Percentiles rank a stretch among this genome's conserved stretches.
Evolutionary conservation across 805 yeast genomes (phyloP).

Genomic region (Yamadazyma nakazawae): DNA sequence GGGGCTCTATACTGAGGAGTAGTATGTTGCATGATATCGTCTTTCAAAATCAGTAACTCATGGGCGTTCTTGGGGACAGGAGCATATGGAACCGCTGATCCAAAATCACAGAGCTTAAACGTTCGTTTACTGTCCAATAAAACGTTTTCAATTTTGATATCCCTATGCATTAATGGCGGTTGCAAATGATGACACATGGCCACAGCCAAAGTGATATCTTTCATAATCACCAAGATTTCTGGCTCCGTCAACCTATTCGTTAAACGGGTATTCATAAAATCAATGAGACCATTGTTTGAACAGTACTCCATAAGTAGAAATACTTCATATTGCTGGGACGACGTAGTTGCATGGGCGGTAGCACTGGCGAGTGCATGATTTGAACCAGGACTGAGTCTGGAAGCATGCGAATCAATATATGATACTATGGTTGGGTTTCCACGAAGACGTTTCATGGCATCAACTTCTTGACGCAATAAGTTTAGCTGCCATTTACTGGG

Average conservation of each 20-base stretch:
- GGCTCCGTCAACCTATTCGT: slow-evolving; percentile 62
- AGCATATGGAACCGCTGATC: slow-evolving; percentile 66
- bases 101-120: slow-evolving; percentile 78
- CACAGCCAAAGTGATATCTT: slow-evolving; percentile 68
- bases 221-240: slow-evolving; percentile 66
- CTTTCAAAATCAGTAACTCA: slow-evolving; percentile 57
- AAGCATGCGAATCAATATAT: slow-evolving; percentile 93
- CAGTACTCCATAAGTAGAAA: slow-evolving; percentile 80
- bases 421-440: slow-evolving; percentile 81
- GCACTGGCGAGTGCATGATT: slow-evolving; percentile 10
- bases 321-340: slow-evolving; percentile 53
- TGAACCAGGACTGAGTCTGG: slow-evolving; percentile 37
- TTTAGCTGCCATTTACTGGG: slow-evolving; percentile 85
- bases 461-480: slow-evolving; percentile 88
- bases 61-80: slow-evolving; percentile 61
- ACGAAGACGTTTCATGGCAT: slow-evolving; percentile 86
- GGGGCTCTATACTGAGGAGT: slow-evolving; percentile 86
- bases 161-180: slow-evolving; percentile 75
- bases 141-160: slow-evolving; percentile 80
- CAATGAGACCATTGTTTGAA: slow-evolving; percentile 69
- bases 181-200: slow-evolving; percentile 71
- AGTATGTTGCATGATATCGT: slow-evolving; percentile 73
- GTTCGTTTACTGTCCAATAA: slow-evolving; percentile 55
- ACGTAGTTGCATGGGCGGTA: neutral
- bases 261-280: slow-evolving; percentile 72